Conservation (phyloP, 2,329 filamentous ascomycete genomes). For the Plenodomus lindquistii region DNA sequence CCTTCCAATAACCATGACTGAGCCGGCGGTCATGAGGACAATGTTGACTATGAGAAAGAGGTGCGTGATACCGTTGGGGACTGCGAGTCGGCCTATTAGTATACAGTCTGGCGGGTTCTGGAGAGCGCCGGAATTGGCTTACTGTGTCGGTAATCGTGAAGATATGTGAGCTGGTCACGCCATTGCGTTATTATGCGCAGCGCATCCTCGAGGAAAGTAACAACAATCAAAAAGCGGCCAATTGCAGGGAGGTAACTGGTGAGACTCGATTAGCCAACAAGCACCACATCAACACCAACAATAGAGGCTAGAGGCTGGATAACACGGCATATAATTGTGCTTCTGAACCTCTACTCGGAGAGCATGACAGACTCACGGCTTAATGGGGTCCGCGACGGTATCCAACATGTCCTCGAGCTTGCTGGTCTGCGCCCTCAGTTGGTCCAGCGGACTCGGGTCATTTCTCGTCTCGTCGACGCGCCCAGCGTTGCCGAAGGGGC, state of each 20-base stretch:
- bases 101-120: conserved; percentile 3
- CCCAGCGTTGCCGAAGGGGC: conserved; percentile 68
- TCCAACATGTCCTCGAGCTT: conserved; percentile 97
- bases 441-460: conserved; percentile 79
- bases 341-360: background rate
- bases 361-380: conserved; percentile 71
- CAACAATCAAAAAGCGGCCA: conserved; percentile 95
- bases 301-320: conserved; percentile 1
- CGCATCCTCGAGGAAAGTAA: conserved; percentile 97
- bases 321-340: conserved; percentile 1
- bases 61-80: conserved; percentile 86
- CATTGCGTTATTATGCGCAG: conserved; percentile 97
- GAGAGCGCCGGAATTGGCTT: conserved; percentile 36
- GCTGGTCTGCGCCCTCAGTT: conserved; percentile 92
- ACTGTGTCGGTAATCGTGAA: conserved; percentile 93
- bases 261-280: conserved; percentile 24
- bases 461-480: conserved; percentile 61
- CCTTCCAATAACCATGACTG: conserved; percentile 83
- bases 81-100: conserved; percentile 53
- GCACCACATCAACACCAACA: no score
- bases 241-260: conserved; percentile 88
- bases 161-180: conserved; percentile 90
- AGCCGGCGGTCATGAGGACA: conserved; percentile 81
- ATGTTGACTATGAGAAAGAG: conserved; percentile 91
- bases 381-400: conserved; percentile 83